A percentile compares a stretch with the other conserved stretches of the same genome.
phyloP scores from a whole-genome alignment of 495 filamentous ascomycete genomes.

The Penicillium egyptiacum region DNA sequence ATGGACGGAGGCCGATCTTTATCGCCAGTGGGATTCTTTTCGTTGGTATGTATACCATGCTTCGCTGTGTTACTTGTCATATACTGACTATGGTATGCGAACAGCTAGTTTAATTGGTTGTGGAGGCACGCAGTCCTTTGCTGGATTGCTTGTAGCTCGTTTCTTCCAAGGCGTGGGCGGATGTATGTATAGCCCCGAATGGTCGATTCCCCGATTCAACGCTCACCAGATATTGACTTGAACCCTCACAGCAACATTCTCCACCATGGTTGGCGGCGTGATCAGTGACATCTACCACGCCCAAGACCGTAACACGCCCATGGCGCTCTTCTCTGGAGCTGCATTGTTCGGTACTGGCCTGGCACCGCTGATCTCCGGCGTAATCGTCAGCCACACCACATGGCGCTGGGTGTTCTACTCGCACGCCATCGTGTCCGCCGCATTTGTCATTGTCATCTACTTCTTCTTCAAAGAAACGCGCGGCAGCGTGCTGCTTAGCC shows the following conservation, averaged over 20 bases:
- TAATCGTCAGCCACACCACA: constrained; percentile 61
- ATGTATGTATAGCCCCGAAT: constrained; percentile 36
- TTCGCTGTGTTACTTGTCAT: background rate
- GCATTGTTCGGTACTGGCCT: constrained; percentile 80
- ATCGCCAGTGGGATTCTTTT: constrained; percentile 70
- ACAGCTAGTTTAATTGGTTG: constrained; percentile 69
- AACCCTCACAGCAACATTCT: constrained; percentile 61
- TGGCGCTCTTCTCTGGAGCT: constrained; percentile 78
- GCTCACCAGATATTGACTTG: background rate
- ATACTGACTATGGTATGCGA: constrained; percentile 9
- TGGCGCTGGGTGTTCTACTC: constrained; percentile 95
- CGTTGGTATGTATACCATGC: constrained; percentile 36
- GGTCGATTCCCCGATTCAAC: no score
- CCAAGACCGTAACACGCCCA: constrained; percentile 79
- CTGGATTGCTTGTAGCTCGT: constrained; percentile 74
- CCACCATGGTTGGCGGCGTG: constrained; percentile 90
- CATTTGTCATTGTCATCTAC: constrained; percentile 62
- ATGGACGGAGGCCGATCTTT: constrained; percentile 80
- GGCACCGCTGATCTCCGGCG: constrained; percentile 71
- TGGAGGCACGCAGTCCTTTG: constrained; percentile 68
- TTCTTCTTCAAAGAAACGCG: constrained; percentile 80
- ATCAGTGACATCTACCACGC: constrained; percentile 85
- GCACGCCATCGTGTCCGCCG: constrained; percentile 68
- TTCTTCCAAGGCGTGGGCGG: constrained; percentile 74
- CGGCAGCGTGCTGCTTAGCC: constrained; percentile 75